phyloP scores from a whole-genome alignment of 139 green algal genomes.

The Desmodesmus armatus region DNA sequence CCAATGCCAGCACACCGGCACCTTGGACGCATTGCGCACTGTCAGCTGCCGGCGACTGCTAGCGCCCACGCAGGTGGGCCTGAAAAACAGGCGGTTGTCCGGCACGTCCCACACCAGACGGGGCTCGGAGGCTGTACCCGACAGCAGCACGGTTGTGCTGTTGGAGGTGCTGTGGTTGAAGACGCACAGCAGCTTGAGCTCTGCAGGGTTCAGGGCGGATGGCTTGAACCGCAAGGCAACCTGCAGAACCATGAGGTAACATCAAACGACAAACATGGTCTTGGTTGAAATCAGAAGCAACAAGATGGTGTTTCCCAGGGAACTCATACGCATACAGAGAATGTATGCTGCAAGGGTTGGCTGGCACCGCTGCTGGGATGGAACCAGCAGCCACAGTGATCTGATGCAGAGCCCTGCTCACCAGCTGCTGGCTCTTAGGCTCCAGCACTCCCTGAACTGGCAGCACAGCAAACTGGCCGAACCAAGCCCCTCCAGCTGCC shows the following conservation, averaged over 20 bases:
- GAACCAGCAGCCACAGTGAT: neutral
- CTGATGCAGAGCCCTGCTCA: slow-evolving; percentile 35
- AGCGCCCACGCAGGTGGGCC: slow-evolving; percentile 80
- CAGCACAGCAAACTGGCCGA: slow-evolving; percentile 24
- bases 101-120: slow-evolving; percentile 50
- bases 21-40: slow-evolving; percentile 67
- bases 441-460: slow-evolving; percentile 35
- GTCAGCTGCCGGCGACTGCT: slow-evolving; percentile 57
- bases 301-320: too few relatives aligned
- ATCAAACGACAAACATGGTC: neutral
- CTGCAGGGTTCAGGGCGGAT: neutral
- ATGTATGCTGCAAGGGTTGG: too few relatives aligned
- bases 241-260: slow-evolving; percentile 13
- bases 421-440: slow-evolving; percentile 67
- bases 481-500: slow-evolving; percentile 2
- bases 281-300: too few relatives aligned
- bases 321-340: too few relatives aligned
- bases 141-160: slow-evolving; percentile 47
- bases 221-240: slow-evolving; percentile 62
- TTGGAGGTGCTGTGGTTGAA: slow-evolving; percentile 60
- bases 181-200: slow-evolving; percentile 30
- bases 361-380: neutral
- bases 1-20: slow-evolving; percentile 66
- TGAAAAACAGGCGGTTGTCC: slow-evolving; percentile 60
- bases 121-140: slow-evolving; percentile 55